These are phyloP conservation scores for Trifolium dubium DNA, from an alignment of 306 rosid species.

Conservation along the genomic window DNA sequence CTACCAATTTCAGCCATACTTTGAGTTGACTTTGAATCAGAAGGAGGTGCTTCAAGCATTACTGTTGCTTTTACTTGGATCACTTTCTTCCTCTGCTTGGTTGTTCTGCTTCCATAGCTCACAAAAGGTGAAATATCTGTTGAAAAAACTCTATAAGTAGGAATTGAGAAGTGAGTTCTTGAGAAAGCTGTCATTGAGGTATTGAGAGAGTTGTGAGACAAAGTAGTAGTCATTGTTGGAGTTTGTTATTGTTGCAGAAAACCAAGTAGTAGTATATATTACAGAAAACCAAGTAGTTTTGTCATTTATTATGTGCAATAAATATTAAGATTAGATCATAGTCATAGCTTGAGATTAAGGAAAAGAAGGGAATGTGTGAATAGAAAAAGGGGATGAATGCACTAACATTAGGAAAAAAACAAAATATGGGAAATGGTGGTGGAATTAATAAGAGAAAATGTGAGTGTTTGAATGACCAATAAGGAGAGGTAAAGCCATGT, in stretches of 20 bases:
- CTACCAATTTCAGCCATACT: constrained; percentile 33
- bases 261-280: not conserved
- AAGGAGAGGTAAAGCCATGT: constrained; percentile 39
- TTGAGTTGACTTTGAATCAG: constrained; percentile 28
- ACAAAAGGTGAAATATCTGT: constrained; percentile 46
- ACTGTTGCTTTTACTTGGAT: constrained; percentile 51
- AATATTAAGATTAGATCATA: constrained; percentile 16
- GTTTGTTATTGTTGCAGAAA: constrained; percentile 21
- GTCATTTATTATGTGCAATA: not conserved
- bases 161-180: constrained; percentile 53
- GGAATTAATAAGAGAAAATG: not conserved
- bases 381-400: constrained; percentile 13
- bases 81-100: constrained; percentile 46
- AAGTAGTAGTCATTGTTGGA: constrained; percentile 59
- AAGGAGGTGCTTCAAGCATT: constrained; percentile 49
- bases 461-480: constrained; percentile 14
- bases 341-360: not conserved
- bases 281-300: constrained; percentile 10
- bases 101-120: constrained; percentile 43
- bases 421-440: constrained; percentile 14
- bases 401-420: not conserved
- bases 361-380: constrained; percentile 27
- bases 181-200: constrained; percentile 57
- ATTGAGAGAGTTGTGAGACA: constrained; percentile 56
- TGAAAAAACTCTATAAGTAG: constrained; percentile 47